Base-by-base conservation (phyloP, 805 yeast species). In the Suhomyces xylopsoci region DNA sequence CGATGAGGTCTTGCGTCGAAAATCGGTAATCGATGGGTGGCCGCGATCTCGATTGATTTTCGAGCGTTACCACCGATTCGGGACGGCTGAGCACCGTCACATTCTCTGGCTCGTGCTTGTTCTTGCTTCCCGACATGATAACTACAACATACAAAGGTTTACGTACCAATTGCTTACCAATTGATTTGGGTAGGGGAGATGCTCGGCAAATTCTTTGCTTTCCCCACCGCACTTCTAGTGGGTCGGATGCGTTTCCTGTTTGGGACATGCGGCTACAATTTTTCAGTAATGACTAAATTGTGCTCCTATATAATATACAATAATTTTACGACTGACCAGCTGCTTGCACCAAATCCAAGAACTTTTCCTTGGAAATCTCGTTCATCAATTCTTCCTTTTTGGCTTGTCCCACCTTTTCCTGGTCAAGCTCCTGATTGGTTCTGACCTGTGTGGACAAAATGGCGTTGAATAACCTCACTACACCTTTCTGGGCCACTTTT, bases 401-500 rank as follows among this genome's bases (percentile, higher is more conserved):
- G 60, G 70, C 66, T 49, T 68, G 74, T 48, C 79, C 82, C 24
- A 69, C 72, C 51, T 63, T 71, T 19, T 77, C 83, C 12, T 72
- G 71, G n/a, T 68, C 61, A 2, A 82, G 67, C 56, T 81, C 87
- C 50, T 74, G 73, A 25, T 69, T 73, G 2, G 90, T 81, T 53
- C 74, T 77, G 10, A 81, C 80, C 68, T 90, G 97, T 0, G 96
- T 87, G 28, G 88, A 79, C 64, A 88, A 78, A 24, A 90, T 84
- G 1, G 96, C 96, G 64, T 88, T 93, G 73, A 86, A 90, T 58
- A 89, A 79, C 65, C 84, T 81, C 7, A 90, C 90, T 12, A 89
- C 96, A 72, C 97, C 97, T 58, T 85, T 77, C 70, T 90, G 96
- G 0, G 96, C 98, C 22, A 84, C 79, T 64, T 90, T 90, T 65